These are phyloP conservation scores for Podospora pseudoanserina DNA, from an alignment of 495 filamentous ascomycete genomes.

Conservation along the genomic window DNA sequence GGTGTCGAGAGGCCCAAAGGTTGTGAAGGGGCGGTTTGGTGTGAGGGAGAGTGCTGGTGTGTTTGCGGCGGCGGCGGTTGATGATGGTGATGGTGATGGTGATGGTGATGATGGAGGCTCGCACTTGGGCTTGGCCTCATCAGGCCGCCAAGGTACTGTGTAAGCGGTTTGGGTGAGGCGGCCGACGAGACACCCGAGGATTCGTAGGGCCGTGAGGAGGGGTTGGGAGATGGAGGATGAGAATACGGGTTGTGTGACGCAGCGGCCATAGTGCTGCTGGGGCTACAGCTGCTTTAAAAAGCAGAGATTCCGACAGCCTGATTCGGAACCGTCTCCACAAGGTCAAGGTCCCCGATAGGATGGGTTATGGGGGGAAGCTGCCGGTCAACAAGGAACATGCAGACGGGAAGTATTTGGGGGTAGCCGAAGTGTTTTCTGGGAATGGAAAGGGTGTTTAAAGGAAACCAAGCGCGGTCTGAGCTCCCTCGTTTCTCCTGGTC, in stretches of 20 bases:
- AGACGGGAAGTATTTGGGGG: constrained; percentile 32
- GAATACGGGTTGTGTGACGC: constrained; percentile 49
- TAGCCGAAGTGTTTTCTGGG: constrained; percentile 19
- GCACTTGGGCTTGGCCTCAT: constrained; percentile 39
- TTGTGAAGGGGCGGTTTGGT: constrained; percentile 35
- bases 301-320: constrained; percentile 29
- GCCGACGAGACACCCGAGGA: constrained; percentile 54
- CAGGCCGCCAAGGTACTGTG: constrained; percentile 45
- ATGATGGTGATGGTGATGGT: background rate
- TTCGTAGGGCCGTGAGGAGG: constrained; percentile 52
- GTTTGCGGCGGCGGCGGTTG: background rate
- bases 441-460: constrained; percentile 23
- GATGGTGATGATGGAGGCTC: constrained; percentile 16
- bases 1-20: constrained; percentile 44
- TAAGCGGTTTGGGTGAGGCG: constrained; percentile 48
- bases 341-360: constrained; percentile 40
- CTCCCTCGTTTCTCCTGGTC: constrained; percentile 5
- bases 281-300: constrained; percentile 20
- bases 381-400: constrained; percentile 44
- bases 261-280: constrained; percentile 44
- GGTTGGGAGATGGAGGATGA: constrained; percentile 53
- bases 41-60: background rate
- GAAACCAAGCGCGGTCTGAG: constrained; percentile 15
- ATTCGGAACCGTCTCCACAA: constrained; percentile 37
- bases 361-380: constrained; percentile 37